A percentile compares a stretch with the other conserved stretches of the same genome.
phyloP scores from a whole-genome alignment of 2,329 filamentous ascomycete species.

The Clarireedia paspali region DNA sequence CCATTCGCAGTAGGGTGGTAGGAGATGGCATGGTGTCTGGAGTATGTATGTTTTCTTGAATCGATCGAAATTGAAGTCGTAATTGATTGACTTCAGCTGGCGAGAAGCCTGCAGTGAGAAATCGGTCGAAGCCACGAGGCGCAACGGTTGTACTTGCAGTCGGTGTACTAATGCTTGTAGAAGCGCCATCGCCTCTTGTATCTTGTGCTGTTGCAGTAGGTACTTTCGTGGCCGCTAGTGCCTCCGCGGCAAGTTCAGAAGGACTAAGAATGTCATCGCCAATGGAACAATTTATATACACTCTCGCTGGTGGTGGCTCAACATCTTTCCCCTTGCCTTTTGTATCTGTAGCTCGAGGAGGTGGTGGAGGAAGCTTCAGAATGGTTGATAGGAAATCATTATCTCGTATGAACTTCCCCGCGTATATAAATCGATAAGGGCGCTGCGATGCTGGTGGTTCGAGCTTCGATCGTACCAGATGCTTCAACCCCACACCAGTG shows the following conservation, averaged over 20 bases:
- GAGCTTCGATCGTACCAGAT: conserved; percentile 68
- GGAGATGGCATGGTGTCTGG: conserved; percentile 84
- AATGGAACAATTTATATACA: conserved; percentile 93
- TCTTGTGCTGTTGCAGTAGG: conserved; percentile 15
- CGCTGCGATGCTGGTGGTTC: conserved; percentile 52
- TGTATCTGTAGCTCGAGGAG: conserved; percentile 31
- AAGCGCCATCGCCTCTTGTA: conserved; percentile 2
- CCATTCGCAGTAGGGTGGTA: conserved; percentile 65
- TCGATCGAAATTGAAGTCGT: conserved; percentile 79
- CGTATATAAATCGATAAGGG: conserved; percentile 81
- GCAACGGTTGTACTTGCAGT: conserved; percentile 36
- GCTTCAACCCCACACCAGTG: conserved; percentile 72
- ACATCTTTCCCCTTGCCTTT: conserved; percentile 63
- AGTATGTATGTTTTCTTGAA: conserved; percentile 74
- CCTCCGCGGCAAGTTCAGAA: conserved; percentile 62
- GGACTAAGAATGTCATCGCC: conserved; percentile 66
- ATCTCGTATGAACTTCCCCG: conserved; percentile 80
- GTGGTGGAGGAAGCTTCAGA: conserved; percentile 55
- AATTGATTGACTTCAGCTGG: conserved; percentile 75
- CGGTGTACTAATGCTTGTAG: conserved; percentile 9
- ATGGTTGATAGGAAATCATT: conserved; percentile 57
- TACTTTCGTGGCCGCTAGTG: conserved; percentile 28
- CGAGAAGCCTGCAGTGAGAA: conserved; percentile 76
- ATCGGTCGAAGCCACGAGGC: conserved; percentile 79
- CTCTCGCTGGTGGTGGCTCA: conserved; percentile 40